Base-by-base conservation (phyloP, 1,284 basidiomycete species). In the Heterobasidion irregulare region DNA sequence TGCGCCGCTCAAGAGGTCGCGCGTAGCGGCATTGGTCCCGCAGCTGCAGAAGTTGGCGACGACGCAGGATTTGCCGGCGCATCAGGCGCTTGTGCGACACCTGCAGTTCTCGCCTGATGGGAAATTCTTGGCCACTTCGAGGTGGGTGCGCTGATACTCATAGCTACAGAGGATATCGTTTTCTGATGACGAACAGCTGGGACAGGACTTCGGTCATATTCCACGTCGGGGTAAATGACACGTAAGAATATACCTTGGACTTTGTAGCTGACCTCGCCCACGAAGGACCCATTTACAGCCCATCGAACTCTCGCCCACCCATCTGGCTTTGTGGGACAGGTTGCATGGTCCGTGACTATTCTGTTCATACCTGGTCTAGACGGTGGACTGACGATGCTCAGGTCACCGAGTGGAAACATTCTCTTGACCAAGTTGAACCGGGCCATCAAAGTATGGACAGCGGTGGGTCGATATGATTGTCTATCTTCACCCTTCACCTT, bases 361-460 rank as follows among this genome's bases (percentile, higher is more conserved):
- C 51, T 19, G 10, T 50, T 58, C 51, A 47, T 54, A 38, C 49
- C 45, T 52, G n/a, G 47, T 48, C 15, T 50, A 43, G 41, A 32
- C 46, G 8, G 12, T 36, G 16, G 19, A 55, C 52, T 8, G 49
- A 13, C 35, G 16, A 32, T 58, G 32, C 53, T 12, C 60, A 86
- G 84, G 85, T 87, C 86, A 34, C 85, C 86, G 1, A 78, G 74
- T 33, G 84, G 88, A 8, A 75, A 73, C 55, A 66, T 76, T 50
- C 69, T 89, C 8, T 69, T 89, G 34, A 88, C 86, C 10, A 86
- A 86, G 66, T 76, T 87, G 58, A 75, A 72, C 54, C 77, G 83
- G 57, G 81, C 80, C n/a, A 76, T 91, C 58, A 90, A 89, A 68
- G 72, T 91, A 50, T 91, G 88, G 88, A 82, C 80, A 8, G 79